Conservation (phyloP, 352 stramenopile species). For the Thraustochytrium striatum region DNA sequence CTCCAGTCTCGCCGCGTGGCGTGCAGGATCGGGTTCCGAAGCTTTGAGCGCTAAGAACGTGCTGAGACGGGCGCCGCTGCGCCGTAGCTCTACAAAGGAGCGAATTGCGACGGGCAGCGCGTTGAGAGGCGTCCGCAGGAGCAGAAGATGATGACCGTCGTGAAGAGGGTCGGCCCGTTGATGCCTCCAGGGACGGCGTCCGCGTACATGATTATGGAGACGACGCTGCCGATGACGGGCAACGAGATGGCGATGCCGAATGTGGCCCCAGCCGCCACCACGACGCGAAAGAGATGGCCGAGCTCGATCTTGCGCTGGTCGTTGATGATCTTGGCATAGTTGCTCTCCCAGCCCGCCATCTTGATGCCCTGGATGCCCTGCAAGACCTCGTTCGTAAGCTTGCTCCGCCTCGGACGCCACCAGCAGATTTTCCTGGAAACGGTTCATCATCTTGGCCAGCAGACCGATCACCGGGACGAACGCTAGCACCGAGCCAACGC, state of each 20-base stretch:
- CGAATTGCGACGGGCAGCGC: neutral
- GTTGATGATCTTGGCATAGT: neutral
- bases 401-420: constrained; percentile 60
- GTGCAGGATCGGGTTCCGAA: neutral
- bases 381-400: constrained; percentile 77
- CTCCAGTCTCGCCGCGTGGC: neutral
- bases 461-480: constrained; percentile 80
- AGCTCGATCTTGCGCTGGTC: neutral
- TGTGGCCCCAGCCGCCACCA: neutral
- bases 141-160: too few species aligned
- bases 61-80: neutral
- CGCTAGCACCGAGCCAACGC: constrained; percentile 81
- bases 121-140: constrained; percentile 25
- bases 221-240: constrained; percentile 1
- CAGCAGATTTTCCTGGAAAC: constrained; percentile 76
- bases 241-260: neutral
- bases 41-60: constrained; percentile 17
- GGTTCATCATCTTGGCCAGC: constrained; percentile 76
- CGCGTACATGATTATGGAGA: neutral
- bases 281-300: neutral
- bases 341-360: constrained; percentile 81
- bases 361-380: constrained; percentile 88
- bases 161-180: constrained; percentile 8
- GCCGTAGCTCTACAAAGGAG: neutral
- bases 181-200: neutral